Evolutionary conservation across 331 rosid genomes (phyloP), one percentile per base, ranked within the genome.

Genomic region (Telfairia occidentalis): DNA sequence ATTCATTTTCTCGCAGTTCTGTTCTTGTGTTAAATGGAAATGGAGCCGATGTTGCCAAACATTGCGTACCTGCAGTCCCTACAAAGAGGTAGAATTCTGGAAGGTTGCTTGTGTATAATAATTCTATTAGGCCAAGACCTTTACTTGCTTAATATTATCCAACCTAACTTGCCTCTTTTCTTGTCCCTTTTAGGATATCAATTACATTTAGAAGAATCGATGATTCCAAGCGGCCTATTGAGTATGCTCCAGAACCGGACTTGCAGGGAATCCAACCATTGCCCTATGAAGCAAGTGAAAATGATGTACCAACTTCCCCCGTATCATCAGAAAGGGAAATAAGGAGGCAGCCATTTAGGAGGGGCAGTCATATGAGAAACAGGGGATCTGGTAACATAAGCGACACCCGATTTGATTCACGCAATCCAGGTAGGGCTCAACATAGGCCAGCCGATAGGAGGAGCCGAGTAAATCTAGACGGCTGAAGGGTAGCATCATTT

Each of bases 191-290:
- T 75, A 95, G 99, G 90, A 95, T 92, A 80, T 95, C 97, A 10
- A 92, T 95, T 79, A 95, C 99, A 77, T 95, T 95, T 85, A 86
- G 99, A 84, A 95, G 83, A 83, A 95, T 95, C 92, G 92, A 90
- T 74, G 89, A 26, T 60, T 77, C 86, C 49, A 91, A 87, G 79
- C 76, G 91, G 73, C 97, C 97, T 3, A 1, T 21, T 4, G 87
- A 78, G 18, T 87, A 71, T 76, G 74, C 71, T 30, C 83, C 89
- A 35, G 97, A 90, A 82, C 93, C 97, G 42, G 97, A 89, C 83
- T 84, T 95, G 81, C 88, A 74, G 79, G 90, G 84, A 19, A 79
- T 95, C 59, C 88, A 90, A 71, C 97, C 97, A 45, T 76, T 95
- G 84, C 58, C 83, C 49, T 92, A 86, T 67, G 90, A 86, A 73